Percentiles rank a stretch among this genome's conserved stretches.
These are phyloP conservation scores for Macrolepiota fuliginosa DNA, from an alignment of 768 basidiomycete species.

Conservation along the genomic window DNA sequence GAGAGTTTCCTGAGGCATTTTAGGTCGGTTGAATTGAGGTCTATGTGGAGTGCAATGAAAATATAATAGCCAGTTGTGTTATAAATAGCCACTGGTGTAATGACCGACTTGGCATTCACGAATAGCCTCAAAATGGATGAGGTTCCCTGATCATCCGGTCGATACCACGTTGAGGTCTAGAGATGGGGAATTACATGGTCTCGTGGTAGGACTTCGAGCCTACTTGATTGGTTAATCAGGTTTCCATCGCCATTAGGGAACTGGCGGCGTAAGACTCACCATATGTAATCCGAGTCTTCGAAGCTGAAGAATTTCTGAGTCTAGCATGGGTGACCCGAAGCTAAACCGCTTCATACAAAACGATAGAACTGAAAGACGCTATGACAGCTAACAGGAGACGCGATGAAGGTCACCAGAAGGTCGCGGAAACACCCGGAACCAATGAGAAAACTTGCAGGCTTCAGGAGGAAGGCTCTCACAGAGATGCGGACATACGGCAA, in stretches of 20 bases:
- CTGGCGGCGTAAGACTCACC: background rate
- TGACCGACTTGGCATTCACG: background rate
- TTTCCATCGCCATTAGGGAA: background rate
- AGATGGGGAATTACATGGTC: background rate
- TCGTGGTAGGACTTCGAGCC: background rate
- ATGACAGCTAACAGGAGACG: background rate
- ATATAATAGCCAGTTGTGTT: background rate
- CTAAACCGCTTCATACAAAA: background rate
- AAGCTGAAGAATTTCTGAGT: background rate
- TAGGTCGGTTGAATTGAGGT: background rate
- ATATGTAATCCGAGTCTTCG: background rate
- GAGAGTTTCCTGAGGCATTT: background rate
- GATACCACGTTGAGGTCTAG: background rate
- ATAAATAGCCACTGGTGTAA: conserved; percentile 4
- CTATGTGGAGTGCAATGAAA: background rate
- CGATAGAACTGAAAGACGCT: background rate
- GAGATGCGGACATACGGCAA: no score
- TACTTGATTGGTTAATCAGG: background rate
- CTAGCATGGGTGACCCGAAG: background rate
- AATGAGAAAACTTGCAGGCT: background rate
- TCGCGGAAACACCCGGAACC: background rate
- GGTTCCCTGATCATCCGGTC: background rate
- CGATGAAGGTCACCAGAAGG: background rate
- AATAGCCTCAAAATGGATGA: background rate
- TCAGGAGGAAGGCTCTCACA: no score